phyloP scores from a whole-genome alignment of 495 filamentous ascomycete species.

The Terfezia boudieri region DNA sequence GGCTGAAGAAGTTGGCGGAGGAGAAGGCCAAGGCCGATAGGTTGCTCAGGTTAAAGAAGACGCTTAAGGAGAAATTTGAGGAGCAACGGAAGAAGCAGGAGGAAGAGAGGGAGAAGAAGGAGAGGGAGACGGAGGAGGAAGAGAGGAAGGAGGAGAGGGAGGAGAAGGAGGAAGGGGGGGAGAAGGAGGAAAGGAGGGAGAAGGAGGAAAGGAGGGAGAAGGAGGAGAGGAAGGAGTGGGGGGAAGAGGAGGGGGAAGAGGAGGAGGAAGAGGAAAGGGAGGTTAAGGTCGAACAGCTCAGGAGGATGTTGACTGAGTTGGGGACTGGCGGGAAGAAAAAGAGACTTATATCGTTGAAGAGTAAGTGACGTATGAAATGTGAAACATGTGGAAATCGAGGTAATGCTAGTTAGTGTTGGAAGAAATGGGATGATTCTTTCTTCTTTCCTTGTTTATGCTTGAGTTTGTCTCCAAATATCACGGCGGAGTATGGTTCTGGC shows the following conservation, averaged over 20 bases:
- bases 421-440: too few species aligned
- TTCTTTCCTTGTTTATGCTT: too few species aligned
- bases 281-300: too few species aligned
- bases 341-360: too few species aligned
- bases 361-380: too few species aligned
- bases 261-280: neutral
- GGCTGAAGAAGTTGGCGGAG: constrained; percentile 8
- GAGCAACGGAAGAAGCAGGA: constrained; percentile 6
- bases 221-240: constrained; percentile 2
- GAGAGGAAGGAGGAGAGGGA: neutral
- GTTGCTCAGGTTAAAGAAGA: constrained; percentile 3
- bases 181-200: neutral
- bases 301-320: too few species aligned
- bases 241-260: neutral
- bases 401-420: too few species aligned
- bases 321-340: too few species aligned
- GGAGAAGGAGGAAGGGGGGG: neutral
- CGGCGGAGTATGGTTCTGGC: too few species aligned
- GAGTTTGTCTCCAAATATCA: too few species aligned
- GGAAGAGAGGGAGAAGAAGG: constrained; percentile 2
- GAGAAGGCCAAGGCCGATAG: constrained; percentile 1
- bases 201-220: constrained; percentile 2
- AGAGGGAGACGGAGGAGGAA: neutral
- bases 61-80: constrained; percentile 1
- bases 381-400: too few species aligned